A percentile compares a stretch with the other conserved stretches of the same genome.
These are phyloP conservation scores for Daldinia childiae DNA, from an alignment of 495 filamentous ascomycete species.

Conservation along the genomic window DNA sequence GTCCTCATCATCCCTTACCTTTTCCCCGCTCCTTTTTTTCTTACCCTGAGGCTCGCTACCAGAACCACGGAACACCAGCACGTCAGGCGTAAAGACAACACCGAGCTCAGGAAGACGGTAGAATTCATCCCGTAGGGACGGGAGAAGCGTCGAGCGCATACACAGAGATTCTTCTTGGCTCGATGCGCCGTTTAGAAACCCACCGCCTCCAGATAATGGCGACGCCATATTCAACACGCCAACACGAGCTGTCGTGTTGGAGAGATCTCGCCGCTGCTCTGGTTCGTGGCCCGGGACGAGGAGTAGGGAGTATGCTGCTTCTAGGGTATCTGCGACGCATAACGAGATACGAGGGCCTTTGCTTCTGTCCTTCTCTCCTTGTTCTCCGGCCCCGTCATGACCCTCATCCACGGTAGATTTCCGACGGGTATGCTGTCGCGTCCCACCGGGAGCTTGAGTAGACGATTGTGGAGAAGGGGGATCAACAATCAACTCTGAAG, in stretches of 20 bases:
- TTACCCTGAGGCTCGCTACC: not conserved
- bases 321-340: slow-evolving; percentile 56
- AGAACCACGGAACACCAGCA: slow-evolving; percentile 46
- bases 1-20: slow-evolving; percentile 43
- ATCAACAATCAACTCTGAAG: slow-evolving; percentile 59
- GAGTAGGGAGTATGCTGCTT: slow-evolving; percentile 53
- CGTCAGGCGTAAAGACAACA: slow-evolving; percentile 65
- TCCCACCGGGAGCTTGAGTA: not conserved
- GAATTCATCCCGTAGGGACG: slow-evolving; percentile 60
- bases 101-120: slow-evolving; percentile 65
- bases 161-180: slow-evolving; percentile 76
- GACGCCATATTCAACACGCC: slow-evolving; percentile 73
- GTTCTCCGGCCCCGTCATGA: not conserved
- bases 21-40: slow-evolving; percentile 33
- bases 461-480: slow-evolving; percentile 21
- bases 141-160: slow-evolving; percentile 68
- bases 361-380: not conserved
- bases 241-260: slow-evolving; percentile 36
- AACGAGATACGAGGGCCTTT: slow-evolving; percentile 51
- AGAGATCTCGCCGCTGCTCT: slow-evolving; percentile 45
- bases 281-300: slow-evolving; percentile 5
- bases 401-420: not conserved
- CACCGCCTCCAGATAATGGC: slow-evolving; percentile 63
- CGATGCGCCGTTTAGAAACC: slow-evolving; percentile 63
- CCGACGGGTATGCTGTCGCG: not conserved